These are phyloP conservation scores for Henningerozyma blattae DNA, from an alignment of 805 yeast species.

Conservation along the genomic window DNA sequence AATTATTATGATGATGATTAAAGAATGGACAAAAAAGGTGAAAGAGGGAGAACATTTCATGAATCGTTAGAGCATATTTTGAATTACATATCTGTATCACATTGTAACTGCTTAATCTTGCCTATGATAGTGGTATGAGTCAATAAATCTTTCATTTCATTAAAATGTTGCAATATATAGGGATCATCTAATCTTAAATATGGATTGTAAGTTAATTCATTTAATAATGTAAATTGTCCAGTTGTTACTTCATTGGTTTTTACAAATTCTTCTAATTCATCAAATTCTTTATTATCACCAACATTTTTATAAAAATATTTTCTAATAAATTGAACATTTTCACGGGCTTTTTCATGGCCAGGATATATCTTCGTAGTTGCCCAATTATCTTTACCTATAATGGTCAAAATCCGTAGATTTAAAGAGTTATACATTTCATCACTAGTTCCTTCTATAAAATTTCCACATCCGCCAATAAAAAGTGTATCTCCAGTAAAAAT, in stretches of 20 bases:
- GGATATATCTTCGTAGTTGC: slow-evolving; percentile 58
- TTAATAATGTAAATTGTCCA: slow-evolving; percentile 72
- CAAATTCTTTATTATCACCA: slow-evolving; percentile 34
- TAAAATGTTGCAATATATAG: too few relatives aligned
- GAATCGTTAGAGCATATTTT: too few relatives aligned
- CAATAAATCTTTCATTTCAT: neutral
- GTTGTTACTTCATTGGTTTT: slow-evolving; percentile 58
- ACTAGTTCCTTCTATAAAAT: slow-evolving; percentile 88
- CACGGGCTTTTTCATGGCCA: slow-evolving; percentile 89
- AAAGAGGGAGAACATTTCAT: too few relatives aligned
- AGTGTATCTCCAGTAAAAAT: slow-evolving; percentile 94
- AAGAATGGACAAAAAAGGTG: too few relatives aligned
- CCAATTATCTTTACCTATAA: slow-evolving; percentile 28
- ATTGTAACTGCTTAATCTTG: slow-evolving; percentile 1
- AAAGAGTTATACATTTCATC: slow-evolving; percentile 67
- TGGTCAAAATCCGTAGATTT: slow-evolving; percentile 52
- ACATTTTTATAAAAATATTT: slow-evolving; percentile 39
- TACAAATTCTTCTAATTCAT: slow-evolving; percentile 39
- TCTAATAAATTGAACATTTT: slow-evolving; percentile 68
- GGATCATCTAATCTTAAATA: slow-evolving; percentile 75
- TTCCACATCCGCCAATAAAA: slow-evolving; percentile 88
- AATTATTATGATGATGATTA: too few relatives aligned
- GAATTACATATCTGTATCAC: slow-evolving; percentile 1
- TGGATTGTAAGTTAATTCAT: slow-evolving; percentile 76
- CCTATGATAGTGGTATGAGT: neutral